Conservation (phyloP, 192 early-diverging fungal species). For the Coemansia sp. region DNA sequence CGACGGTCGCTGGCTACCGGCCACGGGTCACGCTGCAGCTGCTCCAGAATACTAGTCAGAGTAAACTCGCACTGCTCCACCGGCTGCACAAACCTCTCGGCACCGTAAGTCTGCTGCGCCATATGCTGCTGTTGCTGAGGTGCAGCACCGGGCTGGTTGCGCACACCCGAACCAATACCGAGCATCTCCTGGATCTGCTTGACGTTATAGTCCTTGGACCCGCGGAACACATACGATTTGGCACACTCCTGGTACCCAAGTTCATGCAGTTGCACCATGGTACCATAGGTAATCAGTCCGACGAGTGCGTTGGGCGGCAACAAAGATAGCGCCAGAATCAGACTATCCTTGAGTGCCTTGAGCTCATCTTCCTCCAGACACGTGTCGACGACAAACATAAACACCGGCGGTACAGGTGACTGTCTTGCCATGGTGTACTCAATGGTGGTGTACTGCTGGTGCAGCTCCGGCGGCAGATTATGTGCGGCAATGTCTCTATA, state of each 20-base stretch:
- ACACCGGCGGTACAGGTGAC: conserved; percentile 89
- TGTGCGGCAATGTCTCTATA: conserved; percentile 92
- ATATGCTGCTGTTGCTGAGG: conserved; percentile 24
- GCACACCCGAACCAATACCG: conserved; percentile 63
- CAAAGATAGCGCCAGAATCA: conserved; percentile 87
- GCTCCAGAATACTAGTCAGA: conserved; percentile 90
- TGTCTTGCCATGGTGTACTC: conserved; percentile 90
- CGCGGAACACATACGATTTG: conserved; percentile 97
- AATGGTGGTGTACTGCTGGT: conserved; percentile 91
- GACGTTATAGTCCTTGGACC: conserved; percentile 90
- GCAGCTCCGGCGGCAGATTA: conserved; percentile 91
- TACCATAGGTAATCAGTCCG: conserved; percentile 95
- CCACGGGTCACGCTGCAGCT: conserved; percentile 98
- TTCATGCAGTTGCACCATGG: conserved; percentile 99
- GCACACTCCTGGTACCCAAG: conserved; percentile 93
- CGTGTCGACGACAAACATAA: conserved; percentile 96
- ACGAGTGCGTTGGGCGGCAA: conserved; percentile 90
- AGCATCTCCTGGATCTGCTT: conserved; percentile 99
- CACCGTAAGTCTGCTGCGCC: conserved; percentile 49
- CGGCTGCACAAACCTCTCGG: conserved; percentile 82
- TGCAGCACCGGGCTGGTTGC: conserved; percentile 39
- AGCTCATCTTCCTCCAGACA: conserved; percentile 95
- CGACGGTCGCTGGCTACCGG: conserved; percentile 88
- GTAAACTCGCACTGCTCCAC: conserved; percentile 96
- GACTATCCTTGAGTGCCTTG: conserved; percentile 90